Conservation (phyloP, 2,329 filamentous ascomycete species). For the Colletotrichum graminicola region DNA sequence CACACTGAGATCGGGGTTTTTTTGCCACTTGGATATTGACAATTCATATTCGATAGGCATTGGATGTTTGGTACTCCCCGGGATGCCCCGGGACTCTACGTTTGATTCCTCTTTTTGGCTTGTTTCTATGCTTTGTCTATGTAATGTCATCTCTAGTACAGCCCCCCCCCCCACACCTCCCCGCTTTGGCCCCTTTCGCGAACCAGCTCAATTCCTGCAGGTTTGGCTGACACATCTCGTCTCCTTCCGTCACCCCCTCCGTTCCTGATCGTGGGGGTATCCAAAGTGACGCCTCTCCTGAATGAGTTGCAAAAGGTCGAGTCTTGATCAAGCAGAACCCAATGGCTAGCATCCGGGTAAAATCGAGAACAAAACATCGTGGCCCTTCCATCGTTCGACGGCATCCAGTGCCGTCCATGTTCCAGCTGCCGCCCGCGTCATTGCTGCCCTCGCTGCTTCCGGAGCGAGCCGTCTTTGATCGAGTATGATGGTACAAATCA, state of each 20-base stretch:
- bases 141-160: conserved; percentile 6
- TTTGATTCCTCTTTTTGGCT: not conserved
- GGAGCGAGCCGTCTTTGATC: conserved; percentile 23
- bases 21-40: conserved; percentile 15
- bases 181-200: not conserved
- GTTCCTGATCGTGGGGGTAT: conserved; percentile 20
- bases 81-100: not conserved
- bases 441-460: conserved; percentile 28
- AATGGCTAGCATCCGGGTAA: conserved; percentile 23
- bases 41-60: not conserved
- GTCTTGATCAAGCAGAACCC: not conserved
- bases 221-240: conserved; percentile 7
- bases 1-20: conserved; percentile 6
- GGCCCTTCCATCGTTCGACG: not conserved
- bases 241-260: not conserved
- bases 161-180: not conserved
- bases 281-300: conserved; percentile 17
- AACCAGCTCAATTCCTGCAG: conserved; percentile 38
- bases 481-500: conserved; percentile 33
- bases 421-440: not conserved
- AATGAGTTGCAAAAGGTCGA: conserved; percentile 28
- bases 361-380: not conserved
- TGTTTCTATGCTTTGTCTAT: not conserved
- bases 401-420: conserved; percentile 10
- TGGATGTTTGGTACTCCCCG: not conserved